These are phyloP conservation scores for Vigna angularis DNA, from an alignment of 306 rosid species.

Conservation along the genomic window DNA sequence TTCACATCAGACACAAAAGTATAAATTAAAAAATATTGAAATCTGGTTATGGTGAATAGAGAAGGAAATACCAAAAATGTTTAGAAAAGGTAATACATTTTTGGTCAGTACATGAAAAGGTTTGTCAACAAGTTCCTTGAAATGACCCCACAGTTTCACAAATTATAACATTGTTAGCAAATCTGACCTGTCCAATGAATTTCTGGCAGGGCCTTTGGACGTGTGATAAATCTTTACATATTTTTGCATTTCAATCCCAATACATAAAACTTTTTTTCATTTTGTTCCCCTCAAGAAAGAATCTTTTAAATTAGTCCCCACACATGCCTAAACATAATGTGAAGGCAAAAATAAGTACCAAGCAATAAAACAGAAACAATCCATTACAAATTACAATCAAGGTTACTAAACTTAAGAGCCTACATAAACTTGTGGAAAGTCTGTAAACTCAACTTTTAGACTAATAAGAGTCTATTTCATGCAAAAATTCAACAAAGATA, in stretches of 20 bases:
- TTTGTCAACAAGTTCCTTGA: neutral
- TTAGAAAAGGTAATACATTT: neutral
- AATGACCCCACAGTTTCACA: neutral
- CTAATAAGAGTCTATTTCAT: no score
- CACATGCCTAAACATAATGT: neutral
- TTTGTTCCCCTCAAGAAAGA: neutral
- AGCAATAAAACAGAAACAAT: neutral
- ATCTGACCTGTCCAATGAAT: neutral
- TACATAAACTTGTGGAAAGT: no score
- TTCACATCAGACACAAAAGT: conserved; percentile 29
- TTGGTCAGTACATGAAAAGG: neutral
- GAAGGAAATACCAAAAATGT: conserved; percentile 32
- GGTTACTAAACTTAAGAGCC: no score
- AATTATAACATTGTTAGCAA: neutral
- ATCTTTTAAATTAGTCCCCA: neutral
- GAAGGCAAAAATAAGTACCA: neutral
- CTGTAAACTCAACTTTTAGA: no score
- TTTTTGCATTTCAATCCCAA: neutral
- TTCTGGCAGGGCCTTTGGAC: neutral
- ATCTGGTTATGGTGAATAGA: conserved; percentile 33
- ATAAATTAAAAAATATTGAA: conserved; percentile 16
- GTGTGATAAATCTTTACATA: neutral
- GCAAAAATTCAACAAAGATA: no score
- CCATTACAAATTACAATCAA: neutral
- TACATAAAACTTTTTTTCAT: neutral